A percentile compares a stretch with the other conserved stretches of the same genome.
Conservation (phyloP, 1,284 basidiomycete genomes). For the Puccinia polysora region DNA sequence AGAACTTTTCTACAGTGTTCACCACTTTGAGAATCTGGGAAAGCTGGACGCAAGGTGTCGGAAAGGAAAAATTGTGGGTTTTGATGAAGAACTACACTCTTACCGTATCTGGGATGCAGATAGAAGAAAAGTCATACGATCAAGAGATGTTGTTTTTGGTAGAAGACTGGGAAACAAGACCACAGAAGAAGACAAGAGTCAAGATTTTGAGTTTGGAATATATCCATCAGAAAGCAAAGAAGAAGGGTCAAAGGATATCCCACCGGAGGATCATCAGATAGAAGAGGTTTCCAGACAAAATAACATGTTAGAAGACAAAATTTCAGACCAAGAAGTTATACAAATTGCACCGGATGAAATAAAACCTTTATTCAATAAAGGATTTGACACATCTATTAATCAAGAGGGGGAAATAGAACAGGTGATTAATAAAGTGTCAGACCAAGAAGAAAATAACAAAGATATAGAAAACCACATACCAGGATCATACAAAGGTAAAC, state of each 20-base stretch:
- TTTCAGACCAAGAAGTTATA: no score
- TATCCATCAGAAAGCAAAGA: not conserved
- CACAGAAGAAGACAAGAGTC: not conserved
- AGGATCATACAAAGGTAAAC: not conserved
- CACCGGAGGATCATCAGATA: not conserved
- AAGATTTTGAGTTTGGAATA: not conserved
- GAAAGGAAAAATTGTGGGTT: constrained; percentile 5
- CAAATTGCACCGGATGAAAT: no score
- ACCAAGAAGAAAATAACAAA: not conserved
- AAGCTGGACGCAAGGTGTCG: not conserved
- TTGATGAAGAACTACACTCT: not conserved
- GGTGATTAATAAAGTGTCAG: not conserved
- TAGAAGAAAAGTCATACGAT: not conserved
- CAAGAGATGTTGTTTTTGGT: not conserved
- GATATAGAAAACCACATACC: not conserved
- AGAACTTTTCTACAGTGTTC: not conserved
- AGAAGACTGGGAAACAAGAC: not conserved
- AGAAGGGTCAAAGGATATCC: not conserved
- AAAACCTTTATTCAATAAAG: no score
- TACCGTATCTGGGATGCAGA: not conserved
- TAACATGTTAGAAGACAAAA: not conserved
- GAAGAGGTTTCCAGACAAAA: not conserved
- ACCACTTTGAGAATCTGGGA: not conserved
- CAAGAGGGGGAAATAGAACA: not conserved
- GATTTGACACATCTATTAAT: not conserved